Evolutionary conservation across 2,329 filamentous ascomycete species (phyloP).

Genomic region (Myrmaecium sp.): DNA sequence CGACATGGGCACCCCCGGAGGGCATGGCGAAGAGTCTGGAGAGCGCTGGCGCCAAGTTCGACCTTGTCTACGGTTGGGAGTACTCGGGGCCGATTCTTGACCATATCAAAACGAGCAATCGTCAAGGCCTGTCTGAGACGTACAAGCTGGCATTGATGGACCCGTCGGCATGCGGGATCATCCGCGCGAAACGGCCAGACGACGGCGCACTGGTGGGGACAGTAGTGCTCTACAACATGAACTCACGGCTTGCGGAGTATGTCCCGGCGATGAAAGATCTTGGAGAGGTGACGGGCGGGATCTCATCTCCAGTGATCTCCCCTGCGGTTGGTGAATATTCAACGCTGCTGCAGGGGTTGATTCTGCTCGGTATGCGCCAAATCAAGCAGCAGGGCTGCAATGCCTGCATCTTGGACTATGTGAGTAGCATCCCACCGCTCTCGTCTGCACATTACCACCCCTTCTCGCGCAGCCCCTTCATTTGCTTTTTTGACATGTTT

Average conservation of each 20-base stretch:
- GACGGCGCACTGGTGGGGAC: slow-evolving; percentile 58
- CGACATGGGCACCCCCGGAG: slow-evolving; percentile 57
- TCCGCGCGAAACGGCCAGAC: slow-evolving; percentile 57
- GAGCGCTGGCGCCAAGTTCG: slow-evolving; percentile 58
- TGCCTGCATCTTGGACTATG: slow-evolving; percentile 63
- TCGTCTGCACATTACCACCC: slow-evolving; percentile 1
- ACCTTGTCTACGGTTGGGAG: slow-evolving; percentile 65
- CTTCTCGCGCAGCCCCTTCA: slow-evolving; percentile 1
- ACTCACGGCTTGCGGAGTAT: slow-evolving; percentile 49
- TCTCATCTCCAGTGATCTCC: slow-evolving; percentile 64
- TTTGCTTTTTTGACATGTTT: slow-evolving; percentile 4
- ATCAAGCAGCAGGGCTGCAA: slow-evolving; percentile 62
- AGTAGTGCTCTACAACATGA: slow-evolving; percentile 60
- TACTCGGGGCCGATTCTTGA: slow-evolving; percentile 57
- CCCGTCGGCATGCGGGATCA: slow-evolving; percentile 58
- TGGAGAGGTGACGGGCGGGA: slow-evolving; percentile 49
- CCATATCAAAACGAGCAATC: slow-evolving; percentile 56
- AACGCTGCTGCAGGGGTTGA: slow-evolving; percentile 59
- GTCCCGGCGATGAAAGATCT: slow-evolving; percentile 50
- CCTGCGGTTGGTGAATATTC: slow-evolving; percentile 50
- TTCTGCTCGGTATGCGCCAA: slow-evolving; percentile 65
- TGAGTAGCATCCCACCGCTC: slow-evolving; percentile 32
- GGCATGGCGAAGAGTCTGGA: slow-evolving; percentile 59
- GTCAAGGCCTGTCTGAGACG: slow-evolving; percentile 63
- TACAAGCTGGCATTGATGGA: slow-evolving; percentile 62